These are phyloP conservation scores for Talaromyces sp. DNA, from an alignment of 2,329 filamentous ascomycete genomes.

Conservation along the genomic window DNA sequence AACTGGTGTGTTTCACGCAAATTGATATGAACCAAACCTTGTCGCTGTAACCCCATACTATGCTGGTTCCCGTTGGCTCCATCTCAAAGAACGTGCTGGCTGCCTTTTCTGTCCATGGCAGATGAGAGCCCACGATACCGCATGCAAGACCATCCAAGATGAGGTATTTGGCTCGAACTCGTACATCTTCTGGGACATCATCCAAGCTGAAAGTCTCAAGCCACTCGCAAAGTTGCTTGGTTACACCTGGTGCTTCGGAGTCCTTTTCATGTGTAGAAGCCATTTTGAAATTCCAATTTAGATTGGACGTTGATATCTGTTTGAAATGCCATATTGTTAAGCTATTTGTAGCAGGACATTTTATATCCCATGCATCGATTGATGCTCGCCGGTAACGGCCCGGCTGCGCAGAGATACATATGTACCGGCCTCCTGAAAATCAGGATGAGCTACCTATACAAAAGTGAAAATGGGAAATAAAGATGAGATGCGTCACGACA, in stretches of 20 bases:
- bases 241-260: background rate
- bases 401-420: too few species aligned
- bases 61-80: conserved; percentile 25
- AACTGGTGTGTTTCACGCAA: too few species aligned
- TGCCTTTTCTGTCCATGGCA: conserved; percentile 10
- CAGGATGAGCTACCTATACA: too few species aligned
- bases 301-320: background rate
- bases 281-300: background rate
- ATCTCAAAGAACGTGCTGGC: conserved; percentile 1
- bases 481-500: too few species aligned
- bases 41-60: conserved; percentile 16
- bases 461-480: too few species aligned
- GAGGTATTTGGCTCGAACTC: conserved; percentile 38
- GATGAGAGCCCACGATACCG: conserved; percentile 16
- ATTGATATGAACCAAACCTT: conserved; percentile 10
- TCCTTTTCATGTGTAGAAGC: background rate
- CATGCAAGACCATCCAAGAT: conserved; percentile 43
- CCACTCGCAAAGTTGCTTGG: conserved; percentile 5
- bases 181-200: conserved; percentile 30
- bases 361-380: background rate
- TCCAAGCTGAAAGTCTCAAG: conserved; percentile 8
- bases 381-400: too few species aligned
- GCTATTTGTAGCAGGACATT: background rate
- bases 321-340: background rate
- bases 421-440: too few species aligned